Conservation (phyloP, 2,329 filamentous ascomycete genomes). For the Blumeria hordei region DNA sequence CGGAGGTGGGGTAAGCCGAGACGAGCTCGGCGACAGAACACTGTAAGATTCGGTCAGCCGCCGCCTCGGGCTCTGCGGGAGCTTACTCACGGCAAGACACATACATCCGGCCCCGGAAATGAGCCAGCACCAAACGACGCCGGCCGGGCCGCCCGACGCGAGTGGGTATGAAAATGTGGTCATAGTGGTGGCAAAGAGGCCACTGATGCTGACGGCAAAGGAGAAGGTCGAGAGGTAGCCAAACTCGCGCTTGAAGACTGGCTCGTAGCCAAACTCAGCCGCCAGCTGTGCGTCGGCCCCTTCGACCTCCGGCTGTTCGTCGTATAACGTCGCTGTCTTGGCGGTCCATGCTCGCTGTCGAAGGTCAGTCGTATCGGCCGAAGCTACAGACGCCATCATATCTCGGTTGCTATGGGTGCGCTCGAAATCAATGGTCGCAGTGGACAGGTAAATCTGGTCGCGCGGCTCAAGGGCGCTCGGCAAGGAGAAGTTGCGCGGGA, state of each 20-base stretch:
- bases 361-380: too few relatives aligned
- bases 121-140: constrained; percentile 33
- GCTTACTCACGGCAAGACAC: constrained; percentile 21
- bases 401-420: too few relatives aligned
- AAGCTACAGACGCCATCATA: too few relatives aligned
- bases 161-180: constrained; percentile 31
- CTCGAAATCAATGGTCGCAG: too few relatives aligned
- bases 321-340: too few relatives aligned
- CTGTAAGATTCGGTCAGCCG: constrained; percentile 4
- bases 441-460: too few relatives aligned
- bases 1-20: constrained; percentile 31
- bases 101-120: constrained; percentile 31
- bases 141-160: constrained; percentile 25
- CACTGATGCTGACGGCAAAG: constrained; percentile 32
- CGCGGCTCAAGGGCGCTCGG: too few relatives aligned
- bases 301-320: constrained; percentile 4
- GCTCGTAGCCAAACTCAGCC: constrained; percentile 14
- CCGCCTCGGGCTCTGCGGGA: too few relatives aligned
- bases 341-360: too few relatives aligned
- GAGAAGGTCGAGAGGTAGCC: constrained; percentile 32
- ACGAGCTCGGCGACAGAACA: constrained; percentile 30
- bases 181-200: constrained; percentile 28
- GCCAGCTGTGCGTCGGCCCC: constrained; percentile 14
- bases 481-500: too few relatives aligned
- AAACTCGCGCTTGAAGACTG: constrained; percentile 35